phyloP scores from a whole-genome alignment of 225 moss, liverwort and hornwort genomes.

The Marchantia polymorpha region DNA sequence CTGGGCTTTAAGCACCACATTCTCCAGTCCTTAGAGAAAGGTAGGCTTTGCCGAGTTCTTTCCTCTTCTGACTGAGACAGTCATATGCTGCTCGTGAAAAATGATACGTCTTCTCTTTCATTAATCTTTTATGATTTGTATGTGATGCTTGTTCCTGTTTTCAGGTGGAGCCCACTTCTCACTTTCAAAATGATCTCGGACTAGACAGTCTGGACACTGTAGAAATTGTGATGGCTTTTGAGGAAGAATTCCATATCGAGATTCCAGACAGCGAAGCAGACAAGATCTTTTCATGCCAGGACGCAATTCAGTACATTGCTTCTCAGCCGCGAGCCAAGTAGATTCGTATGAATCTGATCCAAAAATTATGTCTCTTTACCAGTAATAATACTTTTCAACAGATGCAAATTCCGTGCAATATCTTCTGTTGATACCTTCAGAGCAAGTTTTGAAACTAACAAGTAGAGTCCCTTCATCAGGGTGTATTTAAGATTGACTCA shows the following conservation, averaged over 20 bases:
- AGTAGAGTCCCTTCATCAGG: constrained; percentile 23
- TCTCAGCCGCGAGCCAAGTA: constrained; percentile 87
- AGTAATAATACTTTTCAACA: constrained; percentile 18
- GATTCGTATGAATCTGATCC: constrained; percentile 23
- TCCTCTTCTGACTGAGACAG: too few species aligned
- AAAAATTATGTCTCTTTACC: background rate
- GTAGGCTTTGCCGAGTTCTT: background rate
- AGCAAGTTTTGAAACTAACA: constrained; percentile 17
- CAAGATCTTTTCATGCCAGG: constrained; percentile 69
- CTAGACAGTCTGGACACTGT: constrained; percentile 88
- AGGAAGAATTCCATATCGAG: constrained; percentile 79
- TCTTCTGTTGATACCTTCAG: constrained; percentile 12
- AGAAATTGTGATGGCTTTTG: constrained; percentile 86
- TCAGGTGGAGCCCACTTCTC: constrained; percentile 68
- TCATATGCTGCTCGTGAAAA: background rate
- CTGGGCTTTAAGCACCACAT: background rate
- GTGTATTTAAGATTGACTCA: constrained; percentile 26
- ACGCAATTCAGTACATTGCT: constrained; percentile 80
- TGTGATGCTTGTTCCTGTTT: background rate
- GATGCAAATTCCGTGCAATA: constrained; percentile 2
- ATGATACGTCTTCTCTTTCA: background rate
- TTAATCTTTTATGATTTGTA: background rate
- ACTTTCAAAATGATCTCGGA: constrained; percentile 85
- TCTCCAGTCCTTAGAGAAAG: background rate
- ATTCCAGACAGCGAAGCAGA: constrained; percentile 80